A percentile compares a stretch with the other conserved stretches of the same genome.
Evolutionary conservation across 257 asterid genomes (phyloP).

Genomic region (Solanum neorickii): DNA sequence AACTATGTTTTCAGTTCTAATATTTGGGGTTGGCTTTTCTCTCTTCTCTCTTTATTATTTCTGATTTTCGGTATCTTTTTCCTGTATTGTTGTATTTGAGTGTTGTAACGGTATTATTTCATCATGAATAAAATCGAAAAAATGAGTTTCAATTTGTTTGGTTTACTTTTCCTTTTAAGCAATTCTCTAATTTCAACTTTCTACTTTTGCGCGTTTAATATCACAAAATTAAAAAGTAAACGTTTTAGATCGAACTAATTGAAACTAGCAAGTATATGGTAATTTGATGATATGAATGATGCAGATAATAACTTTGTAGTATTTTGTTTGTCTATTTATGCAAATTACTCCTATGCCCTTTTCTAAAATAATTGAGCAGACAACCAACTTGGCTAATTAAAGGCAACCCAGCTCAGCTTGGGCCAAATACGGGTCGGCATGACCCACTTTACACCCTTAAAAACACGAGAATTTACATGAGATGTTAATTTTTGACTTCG

Average conservation of each 20-base stretch:
- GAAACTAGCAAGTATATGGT: background rate
- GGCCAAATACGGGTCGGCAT: background rate
- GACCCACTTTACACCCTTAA: background rate
- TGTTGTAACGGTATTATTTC: slow-evolving; percentile 14
- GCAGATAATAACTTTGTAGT: background rate
- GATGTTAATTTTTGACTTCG: background rate
- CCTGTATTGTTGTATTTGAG: background rate
- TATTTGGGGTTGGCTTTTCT: background rate
- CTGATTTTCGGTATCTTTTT: background rate
- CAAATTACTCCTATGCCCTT: background rate
- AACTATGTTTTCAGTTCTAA: background rate
- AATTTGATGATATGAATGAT: background rate
- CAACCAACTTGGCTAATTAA: background rate
- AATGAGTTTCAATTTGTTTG: background rate
- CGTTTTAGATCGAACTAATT: no score
- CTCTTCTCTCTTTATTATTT: background rate
- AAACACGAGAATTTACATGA: background rate
- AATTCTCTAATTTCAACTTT: background rate
- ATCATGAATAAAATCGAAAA: slow-evolving; percentile 8
- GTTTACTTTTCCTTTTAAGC: background rate
- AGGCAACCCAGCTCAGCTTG: background rate
- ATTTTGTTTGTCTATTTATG: background rate
- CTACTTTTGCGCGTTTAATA: no score
- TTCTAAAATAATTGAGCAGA: background rate
- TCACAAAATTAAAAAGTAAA: no score